These are phyloP conservation scores for Diddensiella transvaalensis DNA, from an alignment of 805 yeast genomes.

Conservation along the genomic window DNA sequence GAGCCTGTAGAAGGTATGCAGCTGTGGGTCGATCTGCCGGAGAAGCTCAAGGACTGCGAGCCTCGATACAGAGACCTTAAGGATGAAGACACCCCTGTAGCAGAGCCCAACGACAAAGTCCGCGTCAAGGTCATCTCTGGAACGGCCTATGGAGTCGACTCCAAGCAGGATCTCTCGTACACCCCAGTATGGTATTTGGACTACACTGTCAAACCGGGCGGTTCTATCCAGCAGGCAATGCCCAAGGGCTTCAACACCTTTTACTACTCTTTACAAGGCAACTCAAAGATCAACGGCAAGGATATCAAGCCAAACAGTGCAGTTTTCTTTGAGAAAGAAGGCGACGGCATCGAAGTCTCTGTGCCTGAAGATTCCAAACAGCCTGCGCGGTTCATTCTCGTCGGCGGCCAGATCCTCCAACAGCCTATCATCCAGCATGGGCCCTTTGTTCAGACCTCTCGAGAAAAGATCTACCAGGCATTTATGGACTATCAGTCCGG, in stretches of 20 bases:
- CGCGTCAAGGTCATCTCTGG: conserved; percentile 74
- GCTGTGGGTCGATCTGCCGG: conserved; percentile 82
- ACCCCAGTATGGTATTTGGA: conserved; percentile 77
- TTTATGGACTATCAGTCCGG: conserved; percentile 63
- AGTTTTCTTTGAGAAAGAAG: conserved; percentile 66
- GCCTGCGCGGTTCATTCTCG: conserved; percentile 60
- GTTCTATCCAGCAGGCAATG: conserved; percentile 55
- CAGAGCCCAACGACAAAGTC: conserved; percentile 59
- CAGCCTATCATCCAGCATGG: conserved; percentile 85
- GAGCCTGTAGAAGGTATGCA: conserved; percentile 62
- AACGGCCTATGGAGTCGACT: conserved; percentile 67
- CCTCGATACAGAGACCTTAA: conserved; percentile 77
- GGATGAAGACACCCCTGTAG: conserved; percentile 66
- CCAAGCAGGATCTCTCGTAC: conserved; percentile 70
- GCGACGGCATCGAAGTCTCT: conserved; percentile 55
- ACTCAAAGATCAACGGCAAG: conserved; percentile 43
- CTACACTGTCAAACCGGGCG: conserved; percentile 61
- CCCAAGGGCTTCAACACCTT: conserved; percentile 64
- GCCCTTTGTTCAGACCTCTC: conserved; percentile 78
- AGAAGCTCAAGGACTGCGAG: conserved; percentile 52
- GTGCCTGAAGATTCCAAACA: conserved; percentile 42
- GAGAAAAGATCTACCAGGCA: conserved; percentile 63
- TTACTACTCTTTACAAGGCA: conserved; percentile 63
- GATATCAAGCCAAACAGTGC: conserved; percentile 45
- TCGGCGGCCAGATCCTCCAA: conserved; percentile 71